Evolutionary conservation across 1,139 yeast genomes (phyloP).

Genomic region (Yamadazyma membranifaciens): DNA sequence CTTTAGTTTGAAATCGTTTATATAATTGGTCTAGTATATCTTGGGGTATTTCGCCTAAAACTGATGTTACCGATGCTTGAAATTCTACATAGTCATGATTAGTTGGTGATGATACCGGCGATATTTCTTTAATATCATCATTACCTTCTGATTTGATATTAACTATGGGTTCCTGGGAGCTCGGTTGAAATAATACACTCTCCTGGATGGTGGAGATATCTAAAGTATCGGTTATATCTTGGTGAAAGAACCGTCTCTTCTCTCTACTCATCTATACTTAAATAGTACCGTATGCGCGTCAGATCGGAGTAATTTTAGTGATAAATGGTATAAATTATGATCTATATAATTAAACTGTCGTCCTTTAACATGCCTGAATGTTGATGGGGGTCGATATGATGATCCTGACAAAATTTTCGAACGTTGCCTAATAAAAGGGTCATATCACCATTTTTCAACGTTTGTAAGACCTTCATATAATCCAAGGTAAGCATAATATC

Average conservation of each 20-base stretch:
- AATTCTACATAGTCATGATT: constrained; percentile 2
- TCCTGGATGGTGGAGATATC: not conserved
- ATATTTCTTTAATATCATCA: not conserved
- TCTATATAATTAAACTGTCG: constrained; percentile 24
- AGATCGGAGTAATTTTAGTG: not conserved
- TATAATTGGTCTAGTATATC: constrained; percentile 19
- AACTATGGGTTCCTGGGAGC: not conserved
- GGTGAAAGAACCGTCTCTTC: constrained; percentile 7
- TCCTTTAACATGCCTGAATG: constrained; percentile 26
- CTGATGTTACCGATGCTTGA: constrained; percentile 3
- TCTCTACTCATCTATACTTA: constrained; percentile 3
- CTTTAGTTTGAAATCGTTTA: constrained; percentile 21
- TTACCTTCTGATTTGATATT: not conserved
- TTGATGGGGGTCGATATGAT: constrained; percentile 23
- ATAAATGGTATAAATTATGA: not conserved
- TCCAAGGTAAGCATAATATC: constrained; percentile 68
- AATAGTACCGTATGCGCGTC: constrained; percentile 1
- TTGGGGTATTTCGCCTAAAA: constrained; percentile 24
- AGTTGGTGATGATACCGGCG: not conserved
- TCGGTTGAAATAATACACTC: not conserved
- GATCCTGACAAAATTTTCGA: constrained; percentile 27
- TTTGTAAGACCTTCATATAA: constrained; percentile 51
- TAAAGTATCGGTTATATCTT: not conserved
- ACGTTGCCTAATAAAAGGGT: constrained; percentile 24
- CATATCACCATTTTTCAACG: constrained; percentile 13